Base-by-base conservation (phyloP, 352 stramenopile species). In the Phytophthora ramorum region DNA sequence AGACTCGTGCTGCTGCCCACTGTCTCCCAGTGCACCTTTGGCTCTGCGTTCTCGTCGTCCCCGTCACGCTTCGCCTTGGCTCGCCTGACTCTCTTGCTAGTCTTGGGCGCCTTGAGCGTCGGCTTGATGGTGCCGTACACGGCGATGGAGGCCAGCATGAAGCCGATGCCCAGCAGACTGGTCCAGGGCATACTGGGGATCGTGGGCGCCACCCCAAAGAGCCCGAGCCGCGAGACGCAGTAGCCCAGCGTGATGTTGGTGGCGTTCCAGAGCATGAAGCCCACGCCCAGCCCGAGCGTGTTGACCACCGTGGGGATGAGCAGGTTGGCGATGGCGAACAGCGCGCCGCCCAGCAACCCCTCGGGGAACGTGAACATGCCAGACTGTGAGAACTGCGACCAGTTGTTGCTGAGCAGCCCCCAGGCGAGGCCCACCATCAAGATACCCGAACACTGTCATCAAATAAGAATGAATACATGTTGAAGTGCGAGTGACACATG, bases 231-330 rank as follows among this genome's bases (percentile, higher is more conserved):
- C 17, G 85, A 92, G 46, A 95, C 83, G 41, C 87, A 79, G 67
- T 93, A 95, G 30, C 85, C 87, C 55, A 93, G 76, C 16, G 83
- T 79, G 68, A 95, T 91, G 69, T 93, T 95, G 45, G 85, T 91
- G 40, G 81, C 85, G 68, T 95, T 95, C 87, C 87, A 95, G 49
- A 95, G 74, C 85, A 93, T 93, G 53, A 95, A 95, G 58, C 87
- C 87, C 28, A 95, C 71, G 6, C 87, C 87, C 0, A 95, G 68
- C 0, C 87, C 87, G 10, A 95, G 75, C 6, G 76, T 91, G 58
- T 95, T 95, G 69, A 95, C 87, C 40, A 95, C 87, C 9, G 87
- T 95, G 12, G 87, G 87, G 60, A 95, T 95, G 24, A 95, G 68
- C 34, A 95, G 46, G 41, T 95, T 95, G 50, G 87, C 87, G 28